phyloP scores from a whole-genome alignment of 73 alveolate genomes.

The Paramecium sonneborni region DNA sequence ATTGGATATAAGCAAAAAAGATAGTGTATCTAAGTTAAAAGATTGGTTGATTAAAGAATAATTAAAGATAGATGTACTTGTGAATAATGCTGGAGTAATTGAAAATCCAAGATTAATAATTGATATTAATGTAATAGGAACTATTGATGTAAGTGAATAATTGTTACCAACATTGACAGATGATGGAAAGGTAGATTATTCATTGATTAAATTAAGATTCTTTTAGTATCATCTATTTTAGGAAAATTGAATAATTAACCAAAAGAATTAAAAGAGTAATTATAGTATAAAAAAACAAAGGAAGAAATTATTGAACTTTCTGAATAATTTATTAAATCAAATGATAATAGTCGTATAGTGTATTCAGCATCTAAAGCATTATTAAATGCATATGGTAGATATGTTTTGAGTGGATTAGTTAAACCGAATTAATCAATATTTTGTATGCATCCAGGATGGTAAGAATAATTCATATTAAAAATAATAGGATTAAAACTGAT shows the following conservation, averaged over 20 bases:
- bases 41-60: background rate
- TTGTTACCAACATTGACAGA: background rate
- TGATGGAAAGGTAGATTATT: constrained; percentile 11
- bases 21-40: background rate
- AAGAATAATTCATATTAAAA: background rate
- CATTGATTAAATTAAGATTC: background rate
- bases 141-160: background rate
- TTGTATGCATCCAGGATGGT: constrained; percentile 55
- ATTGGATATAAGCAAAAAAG: background rate
- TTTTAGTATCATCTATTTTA: background rate
- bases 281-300: background rate
- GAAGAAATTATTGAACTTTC: background rate
- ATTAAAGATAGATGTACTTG: constrained; percentile 19
- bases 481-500: constrained; percentile 32
- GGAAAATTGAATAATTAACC: background rate
- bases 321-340: background rate
- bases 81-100: constrained; percentile 37
- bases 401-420: background rate
- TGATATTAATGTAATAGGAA: background rate
- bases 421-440: background rate
- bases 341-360: background rate
- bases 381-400: constrained; percentile 10
- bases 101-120: background rate
- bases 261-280: background rate
- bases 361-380: constrained; percentile 27